Evolutionary conservation across 202 grass and related monocot species (phyloP), one percentile per base, ranked within the genome.

Genomic region (Carex arenaria): DNA sequence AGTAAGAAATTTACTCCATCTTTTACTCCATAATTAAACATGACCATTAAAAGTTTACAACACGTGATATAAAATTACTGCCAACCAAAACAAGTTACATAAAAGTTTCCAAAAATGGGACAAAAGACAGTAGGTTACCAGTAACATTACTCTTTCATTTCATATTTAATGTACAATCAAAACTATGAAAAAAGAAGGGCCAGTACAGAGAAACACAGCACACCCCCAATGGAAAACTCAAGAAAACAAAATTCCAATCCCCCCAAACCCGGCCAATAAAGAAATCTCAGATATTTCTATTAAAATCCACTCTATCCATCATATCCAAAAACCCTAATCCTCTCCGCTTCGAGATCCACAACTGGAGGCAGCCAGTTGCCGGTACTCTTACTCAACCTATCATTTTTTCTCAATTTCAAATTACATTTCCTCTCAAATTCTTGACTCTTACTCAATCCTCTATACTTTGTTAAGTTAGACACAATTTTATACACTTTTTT

Each of bases 321-420:
- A 66, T 71, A 81, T 90, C 88, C 68, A 94, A 85, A 85, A 80
- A 82, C 88, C 69, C 81, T 89, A 77, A 84, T 92, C 81, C 92
- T 52, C 45, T 94, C 90, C 71, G 87, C 81, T 69, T 94, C 84
- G 14, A 87, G 83, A 23, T 83, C 76, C 11, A 82, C 67, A 2
- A 80, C 59, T 7, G 92, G 80, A 4, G 87, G 83, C 14, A 70
- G 81, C 1, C 76, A 89, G 40, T 82, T 40, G 49, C 71, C 83
- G 32, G 82, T 86, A 72, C 95, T 97, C 81, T 87, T 97, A 86
- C 95, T 97, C 76, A 94, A 75, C 85, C 90, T 72, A 78, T 90
- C 92, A 43, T 94, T 73, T 78, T 56, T 90, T 75, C 45, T 84
- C 88, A 94, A 84, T 34, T 66, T 80, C 32, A 72, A 18, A 10